These are phyloP conservation scores for Didymella pomorum DNA, from an alignment of 2,329 filamentous ascomycete species.

Conservation along the genomic window DNA sequence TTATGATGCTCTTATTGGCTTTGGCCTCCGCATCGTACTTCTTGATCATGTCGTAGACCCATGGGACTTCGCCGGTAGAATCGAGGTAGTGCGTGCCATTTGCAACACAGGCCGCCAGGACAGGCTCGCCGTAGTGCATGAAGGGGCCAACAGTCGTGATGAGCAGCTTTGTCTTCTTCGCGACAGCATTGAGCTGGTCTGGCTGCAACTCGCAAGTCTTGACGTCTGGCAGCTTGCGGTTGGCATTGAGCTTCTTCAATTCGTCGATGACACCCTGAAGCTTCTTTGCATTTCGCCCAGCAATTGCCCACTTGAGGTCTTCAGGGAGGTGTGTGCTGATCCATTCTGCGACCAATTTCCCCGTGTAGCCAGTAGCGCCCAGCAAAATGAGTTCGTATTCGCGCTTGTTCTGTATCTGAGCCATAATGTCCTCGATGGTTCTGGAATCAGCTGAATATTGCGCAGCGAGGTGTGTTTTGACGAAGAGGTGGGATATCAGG, in stretches of 20 bases:
- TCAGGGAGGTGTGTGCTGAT: constrained; percentile 75
- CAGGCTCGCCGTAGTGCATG: constrained; percentile 68
- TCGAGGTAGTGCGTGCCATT: constrained; percentile 74
- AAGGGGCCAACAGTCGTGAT: constrained; percentile 71
- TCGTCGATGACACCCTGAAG: constrained; percentile 73
- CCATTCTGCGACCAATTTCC: constrained; percentile 77
- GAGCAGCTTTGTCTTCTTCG: constrained; percentile 64
- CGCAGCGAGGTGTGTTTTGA: constrained; percentile 16
- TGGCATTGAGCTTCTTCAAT: constrained; percentile 70
- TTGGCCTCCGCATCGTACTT: constrained; percentile 69
- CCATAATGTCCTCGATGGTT: constrained; percentile 31
- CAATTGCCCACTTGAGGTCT: constrained; percentile 85
- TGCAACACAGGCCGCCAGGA: constrained; percentile 70
- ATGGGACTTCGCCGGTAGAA: constrained; percentile 70
- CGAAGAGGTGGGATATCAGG: constrained; percentile 19
- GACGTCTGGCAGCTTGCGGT: constrained; percentile 66
- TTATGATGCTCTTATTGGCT: constrained; percentile 66
- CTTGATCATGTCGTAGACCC: constrained; percentile 68
- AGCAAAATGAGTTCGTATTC: constrained; percentile 72
- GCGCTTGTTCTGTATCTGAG: constrained; percentile 39
- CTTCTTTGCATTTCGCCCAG: constrained; percentile 81
- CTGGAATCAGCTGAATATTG: constrained; percentile 13
- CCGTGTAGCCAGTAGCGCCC: constrained; percentile 83
- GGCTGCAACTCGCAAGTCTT: constrained; percentile 54
- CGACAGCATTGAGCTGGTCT: constrained; percentile 60